A percentile compares a stretch with the other conserved stretches of the same genome.
phyloP scores from a whole-genome alignment of 805 yeast species.

The Hanseniaspora guilliermondii region DNA sequence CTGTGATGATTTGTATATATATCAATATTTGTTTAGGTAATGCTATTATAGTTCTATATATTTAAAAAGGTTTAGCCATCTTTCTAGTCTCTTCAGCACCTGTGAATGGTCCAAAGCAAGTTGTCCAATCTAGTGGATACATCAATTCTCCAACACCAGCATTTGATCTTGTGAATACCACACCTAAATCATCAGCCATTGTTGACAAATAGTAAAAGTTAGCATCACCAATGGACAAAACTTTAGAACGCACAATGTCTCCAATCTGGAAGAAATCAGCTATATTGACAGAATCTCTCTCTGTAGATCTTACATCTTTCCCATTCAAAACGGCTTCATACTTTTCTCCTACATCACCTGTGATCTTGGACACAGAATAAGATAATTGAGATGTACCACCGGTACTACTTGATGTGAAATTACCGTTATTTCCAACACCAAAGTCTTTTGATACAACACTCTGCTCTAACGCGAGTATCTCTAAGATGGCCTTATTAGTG shows the following conservation, averaged over 20 bases:
- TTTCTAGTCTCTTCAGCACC: conserved; percentile 71
- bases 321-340: conserved; percentile 76
- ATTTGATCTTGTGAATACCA: conserved; percentile 64
- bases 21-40: conserved; percentile 20
- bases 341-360: conserved; percentile 71
- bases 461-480: conserved; percentile 56
- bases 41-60: conserved; percentile 57
- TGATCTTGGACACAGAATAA: conserved; percentile 33
- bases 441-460: conserved; percentile 47
- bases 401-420: conserved; percentile 32
- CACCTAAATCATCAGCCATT: conserved; percentile 85
- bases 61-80: conserved; percentile 75
- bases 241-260: conserved; percentile 75
- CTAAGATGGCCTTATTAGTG: conserved; percentile 61
- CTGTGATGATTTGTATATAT: conserved; percentile 48
- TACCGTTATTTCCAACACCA: conserved; percentile 53
- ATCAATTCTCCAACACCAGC: conserved; percentile 61
- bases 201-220: conserved; percentile 79
- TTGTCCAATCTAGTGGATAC: conserved; percentile 92
- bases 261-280: conserved; percentile 78
- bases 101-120: conserved; percentile 68
- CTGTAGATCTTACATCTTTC: conserved; percentile 84
- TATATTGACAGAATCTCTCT: conserved; percentile 73
- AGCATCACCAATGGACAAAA: conserved; percentile 85
- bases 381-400: conserved; percentile 45